Base-by-base conservation (phyloP, 2,329 filamentous ascomycete species). In the Capronia coronata region DNA sequence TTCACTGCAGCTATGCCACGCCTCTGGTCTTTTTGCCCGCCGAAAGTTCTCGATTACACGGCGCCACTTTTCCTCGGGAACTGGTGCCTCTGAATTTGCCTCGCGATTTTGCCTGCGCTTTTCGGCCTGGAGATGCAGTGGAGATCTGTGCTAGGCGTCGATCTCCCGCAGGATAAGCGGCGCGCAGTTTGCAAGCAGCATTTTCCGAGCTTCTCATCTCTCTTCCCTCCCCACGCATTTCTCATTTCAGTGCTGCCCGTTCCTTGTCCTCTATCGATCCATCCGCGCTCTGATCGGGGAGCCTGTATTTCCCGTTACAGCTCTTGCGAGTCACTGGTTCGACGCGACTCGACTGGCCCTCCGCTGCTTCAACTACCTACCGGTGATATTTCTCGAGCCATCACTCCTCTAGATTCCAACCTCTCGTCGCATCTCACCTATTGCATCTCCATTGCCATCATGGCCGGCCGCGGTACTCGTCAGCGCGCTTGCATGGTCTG, bases 401-500 rank as follows among this genome's bases (percentile, higher is more conserved):
- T n/a, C n/a, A n/a, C n/a, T n/a, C n/a, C n/a, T n/a, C n/a, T n/a
- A n/a, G n/a, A n/a, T n/a, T n/a, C n/a, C n/a, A n/a, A n/a, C n/a
- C n/a, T n/a, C n/a, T 52, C 29, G 25, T 21, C 11, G 3, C 25
- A 23, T 40, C 19, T 46, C 34, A 23, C 29, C 42, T 50, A n/a
- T 37, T n/a, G 16, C 22, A 32, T 44, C 38, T 3, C 37, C 22
- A 32, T 44, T 32, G 5, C 37, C 29, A 52, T 39, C 52, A 71
- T 69, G 58, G 70, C 73, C 60, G 72, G 75, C 49, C 84, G 82
- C 67, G 89, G 81, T 85, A 35, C 43, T 73, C 87, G 90, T 70
- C 83, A 87, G 67, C 90, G 93, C 70, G 93, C 93, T 64, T 98
- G 93, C 76, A 96, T 98, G 89, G 88, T 97, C 61, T 98, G 93